Evolutionary conservation across 179 eudicot genomes (phyloP), one percentile per base, ranked within the genome.

Genomic region (Dionaea muscipula): DNA sequence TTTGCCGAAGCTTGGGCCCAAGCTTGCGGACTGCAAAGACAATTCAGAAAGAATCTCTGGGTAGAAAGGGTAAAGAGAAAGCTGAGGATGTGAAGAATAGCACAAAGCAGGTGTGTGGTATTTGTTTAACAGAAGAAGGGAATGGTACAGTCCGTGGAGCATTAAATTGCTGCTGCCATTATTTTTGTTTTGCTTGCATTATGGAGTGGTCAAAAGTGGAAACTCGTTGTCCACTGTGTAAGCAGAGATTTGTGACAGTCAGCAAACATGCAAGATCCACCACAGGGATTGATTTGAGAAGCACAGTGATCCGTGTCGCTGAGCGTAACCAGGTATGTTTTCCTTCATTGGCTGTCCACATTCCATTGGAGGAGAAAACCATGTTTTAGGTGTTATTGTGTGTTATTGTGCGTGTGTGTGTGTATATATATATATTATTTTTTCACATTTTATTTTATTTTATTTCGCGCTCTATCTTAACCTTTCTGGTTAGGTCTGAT

Each of bases 161-260:
- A 12, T 46, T 91, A 46, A 78, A 82, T 65, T 91, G 98, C 44
- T 91, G 98, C 76, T 81, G 75, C 61, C 98, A 91, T 72, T 82
- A 71, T 69, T 91, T 87, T 60, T 91, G 98, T 68, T 91, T 80
- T 63, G 79, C 81, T 41, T 91, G 95, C 76, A 84, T 91, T 43
- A 74, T 84, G 77, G 95, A 87, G 75, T 91, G 95, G 98, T 87
- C 95, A 16, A 91, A 87, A 68, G 94, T 91, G 69, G 98, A 91
- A 76, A 78, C 95, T 40, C 98, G 95, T 61, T 91, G 98, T 68
- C 95, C 98, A 9, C 55, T 84, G 40, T 91, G 98, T 75, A 91
- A 91, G 74, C 95, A 84, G 69, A 80, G 98, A 69, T 91, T 91
- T 48, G 61, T 56, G 53, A 72, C 79, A 31, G 80, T 91, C 55